phyloP scores from a whole-genome alignment of 306 rosid genomes.

The cucumber (Cucumis sativus) region Cucumber_9930_V3 NC_026660.2:28187501-28188000 shows the following conservation, averaged over 20 bases:
- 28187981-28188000: slow-evolving; percentile 10
- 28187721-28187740: slow-evolving; percentile 10
- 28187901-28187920: slow-evolving; percentile 30
- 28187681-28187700: slow-evolving; percentile 14
- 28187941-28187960: slow-evolving; percentile 30
- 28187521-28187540: slow-evolving; percentile 4
- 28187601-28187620: slow-evolving; percentile 15
- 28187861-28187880: slow-evolving; percentile 19
- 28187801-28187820: slow-evolving; percentile 21
- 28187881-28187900: slow-evolving; percentile 27
- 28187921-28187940: slow-evolving; percentile 54
- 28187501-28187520: slow-evolving; percentile 26
- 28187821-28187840: slow-evolving; percentile 16
- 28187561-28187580: slow-evolving; percentile 15
- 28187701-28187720: slow-evolving; percentile 10
- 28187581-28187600: slow-evolving; percentile 10
- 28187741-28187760: slow-evolving; percentile 12
- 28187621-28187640: slow-evolving; percentile 13
- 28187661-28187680: slow-evolving; percentile 7
- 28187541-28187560: slow-evolving; percentile 13
- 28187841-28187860: slow-evolving; percentile 12
- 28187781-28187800: slow-evolving; percentile 9
- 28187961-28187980: slow-evolving; percentile 21
- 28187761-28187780: slow-evolving; percentile 5
- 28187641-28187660: slow-evolving; percentile 12